These are phyloP conservation scores for Prunus davidiana DNA, from an alignment of 306 rosid species.

Conservation along the genomic window DNA sequence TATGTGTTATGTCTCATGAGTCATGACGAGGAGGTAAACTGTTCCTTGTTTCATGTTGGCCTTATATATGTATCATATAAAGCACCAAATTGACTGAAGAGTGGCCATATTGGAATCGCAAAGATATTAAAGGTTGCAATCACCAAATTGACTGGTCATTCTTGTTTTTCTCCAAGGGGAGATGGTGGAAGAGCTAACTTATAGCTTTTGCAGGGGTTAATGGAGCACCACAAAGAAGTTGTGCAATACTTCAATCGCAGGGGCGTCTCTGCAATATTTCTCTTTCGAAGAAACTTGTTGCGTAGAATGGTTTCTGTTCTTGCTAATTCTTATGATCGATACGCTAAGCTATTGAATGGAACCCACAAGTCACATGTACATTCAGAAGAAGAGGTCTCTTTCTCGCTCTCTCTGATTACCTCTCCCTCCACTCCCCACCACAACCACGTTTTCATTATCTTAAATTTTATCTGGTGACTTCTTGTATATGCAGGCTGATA, in stretches of 20 bases:
- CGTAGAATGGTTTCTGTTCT: conserved; percentile 76
- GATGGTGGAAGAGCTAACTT: conserved; percentile 21
- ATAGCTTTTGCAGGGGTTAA: conserved; percentile 61
- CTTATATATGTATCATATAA: not conserved
- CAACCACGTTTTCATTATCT: not conserved
- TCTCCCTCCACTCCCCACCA: not conserved
- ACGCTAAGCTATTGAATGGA: conserved; percentile 90
- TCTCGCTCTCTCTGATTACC: conserved; percentile 10
- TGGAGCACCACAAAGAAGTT: conserved; percentile 74
- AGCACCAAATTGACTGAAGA: not conserved
- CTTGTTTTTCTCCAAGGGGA: not conserved
- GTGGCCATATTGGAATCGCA: not conserved
- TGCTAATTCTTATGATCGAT: conserved; percentile 88
- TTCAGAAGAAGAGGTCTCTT: conserved; percentile 71
- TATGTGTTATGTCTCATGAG: not conserved
- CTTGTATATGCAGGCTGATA: conserved; percentile 55
- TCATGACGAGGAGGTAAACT: not conserved
- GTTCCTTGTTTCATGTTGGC: not conserved
- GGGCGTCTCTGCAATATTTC: conserved; percentile 76
- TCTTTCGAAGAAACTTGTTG: conserved; percentile 75
- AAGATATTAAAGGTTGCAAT: not conserved
- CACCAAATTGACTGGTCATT: not conserved
- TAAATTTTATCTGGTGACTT: conserved; percentile 19
- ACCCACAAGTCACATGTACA: conserved; percentile 95
- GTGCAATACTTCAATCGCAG: conserved; percentile 71